Evolutionary conservation across 1,284 basidiomycete species (phyloP).

Genomic region (Boletellus sp.): DNA sequence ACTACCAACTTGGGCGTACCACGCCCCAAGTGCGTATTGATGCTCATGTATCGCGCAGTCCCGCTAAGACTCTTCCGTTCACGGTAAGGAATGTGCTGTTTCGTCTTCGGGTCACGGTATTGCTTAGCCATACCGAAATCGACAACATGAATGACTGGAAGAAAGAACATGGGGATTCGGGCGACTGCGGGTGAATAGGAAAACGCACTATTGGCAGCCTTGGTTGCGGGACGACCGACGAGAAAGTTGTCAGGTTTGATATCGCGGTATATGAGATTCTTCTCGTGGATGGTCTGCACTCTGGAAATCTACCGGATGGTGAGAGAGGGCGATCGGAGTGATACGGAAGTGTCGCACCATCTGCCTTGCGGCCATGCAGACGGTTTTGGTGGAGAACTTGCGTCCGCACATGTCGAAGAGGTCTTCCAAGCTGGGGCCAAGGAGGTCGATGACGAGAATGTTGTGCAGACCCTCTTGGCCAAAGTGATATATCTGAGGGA

Average conservation of each 20-base stretch:
- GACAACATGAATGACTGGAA: conserved; percentile 77
- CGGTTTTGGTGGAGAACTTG: conserved; percentile 95
- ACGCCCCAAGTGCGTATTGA: conserved; percentile 96
- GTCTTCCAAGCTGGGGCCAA: conserved; percentile 97
- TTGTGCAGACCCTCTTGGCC: conserved; percentile 98
- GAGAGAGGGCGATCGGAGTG: conserved; percentile 1
- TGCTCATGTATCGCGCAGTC: conserved; percentile 97
- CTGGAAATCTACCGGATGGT: conserved; percentile 73
- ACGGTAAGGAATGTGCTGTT: conserved; percentile 96
- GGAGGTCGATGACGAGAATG: conserved; percentile 92
- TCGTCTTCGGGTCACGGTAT: conserved; percentile 97
- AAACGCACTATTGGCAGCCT: conserved; percentile 67
- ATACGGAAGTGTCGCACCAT: conserved; percentile 60
- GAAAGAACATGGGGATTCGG: conserved; percentile 1
- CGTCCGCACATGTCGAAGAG: conserved; percentile 97
- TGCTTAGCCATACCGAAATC: conserved; percentile 99
- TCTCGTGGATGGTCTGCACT: conserved; percentile 96
- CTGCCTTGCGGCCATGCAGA: conserved; percentile 97
- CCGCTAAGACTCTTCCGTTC: conserved; percentile 98
- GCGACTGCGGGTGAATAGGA: background rate
- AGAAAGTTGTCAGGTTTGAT: conserved; percentile 99
- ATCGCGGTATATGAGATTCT: conserved; percentile 97
- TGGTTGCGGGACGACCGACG: conserved; percentile 88
- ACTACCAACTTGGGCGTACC: conserved; percentile 30
- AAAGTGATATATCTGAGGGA: conserved; percentile 98